Evolutionary conservation across 1,139 yeast genomes (phyloP), one percentile per base, ranked within the genome.

Genomic region (Saccharomycopsis phalli): DNA sequence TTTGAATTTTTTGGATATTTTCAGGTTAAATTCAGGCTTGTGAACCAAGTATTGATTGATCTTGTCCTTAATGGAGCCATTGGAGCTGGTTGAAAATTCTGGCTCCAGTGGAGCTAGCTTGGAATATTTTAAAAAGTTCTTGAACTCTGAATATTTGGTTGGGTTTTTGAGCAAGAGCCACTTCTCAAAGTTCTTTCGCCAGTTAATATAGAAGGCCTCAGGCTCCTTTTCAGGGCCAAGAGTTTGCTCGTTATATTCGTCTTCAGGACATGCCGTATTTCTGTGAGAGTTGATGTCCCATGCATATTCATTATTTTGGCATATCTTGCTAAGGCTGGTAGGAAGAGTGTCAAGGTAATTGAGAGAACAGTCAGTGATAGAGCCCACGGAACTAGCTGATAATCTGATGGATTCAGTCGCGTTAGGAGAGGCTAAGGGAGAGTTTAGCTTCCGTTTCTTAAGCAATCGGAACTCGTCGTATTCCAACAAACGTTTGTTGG

Each of bases 81-180:
- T 21, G n/a, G 14, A 35, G 14, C 29, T 11, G 14, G 14, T 26
- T n/a, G 14, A n/a, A n/a, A n/a, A n/a, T n/a, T n/a, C n/a, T n/a
- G n/a, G n/a, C n/a, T 11, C n/a, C 5, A 31, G 2, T 11, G 23
- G 34, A 10, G 23, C 34, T 14, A 31, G 16, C 13, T 14, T 31
- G n/a, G 26, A 11, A 35, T 44, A 50, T 35, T 52, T 51, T 21
- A 56, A 41, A 22, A 53, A 41, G 34, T 49, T 52, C 46, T 56
- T 54, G 50, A 55, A 47, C 34, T 53, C 53, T 37, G 43, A 46
- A 43, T 53, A 54, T 30, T 53, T 55, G 44, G 53, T 55, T 8
- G 59, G 59, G 40, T 54, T 55, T 40, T 55, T 54, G 40, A 46
- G 49, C 31, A 55, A 52, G 29, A 55, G 49, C 59, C 59, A 56